phyloP scores from a whole-genome alignment of 805 yeast genomes.

The Candida lessepsii region DNA sequence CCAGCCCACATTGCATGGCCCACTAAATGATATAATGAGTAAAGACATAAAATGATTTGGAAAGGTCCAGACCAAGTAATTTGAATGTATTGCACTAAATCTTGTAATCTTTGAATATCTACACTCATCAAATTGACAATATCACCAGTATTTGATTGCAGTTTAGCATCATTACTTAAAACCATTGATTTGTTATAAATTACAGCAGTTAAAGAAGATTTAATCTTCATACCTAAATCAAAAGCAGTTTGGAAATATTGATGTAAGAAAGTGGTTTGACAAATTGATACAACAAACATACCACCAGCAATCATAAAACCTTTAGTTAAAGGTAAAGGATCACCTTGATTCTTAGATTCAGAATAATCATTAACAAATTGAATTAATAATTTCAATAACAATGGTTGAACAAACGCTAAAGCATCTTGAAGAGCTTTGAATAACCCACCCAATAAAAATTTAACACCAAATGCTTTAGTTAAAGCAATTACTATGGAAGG shows the following conservation, averaged over 20 bases:
- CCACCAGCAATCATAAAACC: slow-evolving; percentile 74
- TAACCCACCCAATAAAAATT: slow-evolving; percentile 66
- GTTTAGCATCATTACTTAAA: slow-evolving; percentile 69
- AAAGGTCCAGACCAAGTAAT: slow-evolving; percentile 92
- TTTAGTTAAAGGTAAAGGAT: slow-evolving; percentile 59
- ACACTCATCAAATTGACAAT: slow-evolving; percentile 94
- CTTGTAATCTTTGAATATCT: slow-evolving; percentile 86
- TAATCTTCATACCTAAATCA: slow-evolving; percentile 74
- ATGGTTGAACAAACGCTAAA: slow-evolving; percentile 50
- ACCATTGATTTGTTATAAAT: slow-evolving; percentile 68
- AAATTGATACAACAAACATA: slow-evolving; percentile 74
- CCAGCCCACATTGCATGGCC: slow-evolving; percentile 98
- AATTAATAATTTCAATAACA: slow-evolving; percentile 27
- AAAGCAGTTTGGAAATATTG: slow-evolving; percentile 76
- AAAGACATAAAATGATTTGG: slow-evolving; percentile 74
- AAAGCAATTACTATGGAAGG: slow-evolving; percentile 64
- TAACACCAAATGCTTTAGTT: slow-evolving; percentile 67
- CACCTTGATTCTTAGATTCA: slow-evolving; percentile 32
- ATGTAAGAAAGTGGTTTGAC: slow-evolving; percentile 75
- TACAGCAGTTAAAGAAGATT: slow-evolving; percentile 63
- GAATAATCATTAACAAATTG: slow-evolving; percentile 39
- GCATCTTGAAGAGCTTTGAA: slow-evolving; percentile 75
- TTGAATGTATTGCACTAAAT: slow-evolving; percentile 72
- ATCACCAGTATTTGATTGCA: slow-evolving; percentile 80
- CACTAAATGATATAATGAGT: slow-evolving; percentile 65